Conservation (phyloP, 305 asterid species). For the Caryopteris hybrid region DNA sequence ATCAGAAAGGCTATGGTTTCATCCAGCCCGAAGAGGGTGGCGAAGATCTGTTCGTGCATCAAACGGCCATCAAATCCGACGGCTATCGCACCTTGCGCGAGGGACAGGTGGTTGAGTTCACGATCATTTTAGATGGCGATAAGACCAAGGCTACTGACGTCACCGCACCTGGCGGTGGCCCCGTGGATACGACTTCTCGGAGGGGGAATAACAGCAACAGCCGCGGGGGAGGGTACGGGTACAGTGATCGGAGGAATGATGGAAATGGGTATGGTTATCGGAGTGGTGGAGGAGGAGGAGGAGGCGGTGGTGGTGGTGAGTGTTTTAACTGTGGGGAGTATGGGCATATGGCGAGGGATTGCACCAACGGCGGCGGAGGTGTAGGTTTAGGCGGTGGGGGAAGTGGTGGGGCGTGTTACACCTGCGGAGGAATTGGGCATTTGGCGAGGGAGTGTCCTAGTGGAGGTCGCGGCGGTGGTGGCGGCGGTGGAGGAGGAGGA, state of each 20-base stretch:
- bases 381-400: slow-evolving; percentile 20
- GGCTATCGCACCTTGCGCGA: slow-evolving; percentile 55
- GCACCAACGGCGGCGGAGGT: slow-evolving; percentile 28
- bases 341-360: slow-evolving; percentile 66
- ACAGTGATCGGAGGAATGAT: slow-evolving; percentile 35
- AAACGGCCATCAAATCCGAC: slow-evolving; percentile 54
- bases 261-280: slow-evolving; percentile 43
- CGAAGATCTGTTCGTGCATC: slow-evolving; percentile 78
- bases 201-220: slow-evolving; percentile 32
- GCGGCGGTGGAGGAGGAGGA: slow-evolving; percentile 36
- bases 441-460: slow-evolving; percentile 59
- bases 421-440: slow-evolving; percentile 63
- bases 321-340: slow-evolving; percentile 48
- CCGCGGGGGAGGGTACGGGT: slow-evolving; percentile 41
- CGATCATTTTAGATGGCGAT: slow-evolving; percentile 38
- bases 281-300: slow-evolving; percentile 32
- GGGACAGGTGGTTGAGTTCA: slow-evolving; percentile 66
- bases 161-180: slow-evolving; percentile 60
- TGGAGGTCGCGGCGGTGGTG: slow-evolving; percentile 30
- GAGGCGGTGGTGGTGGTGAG: slow-evolving; percentile 36
- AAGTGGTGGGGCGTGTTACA: slow-evolving; percentile 46
- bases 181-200: slow-evolving; percentile 27
- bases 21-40: slow-evolving; percentile 67
- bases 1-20: slow-evolving; percentile 73
- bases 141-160: slow-evolving; percentile 56